Conservation (phyloP, 148 eudicot species). For the Agrostemma githago region DNA sequence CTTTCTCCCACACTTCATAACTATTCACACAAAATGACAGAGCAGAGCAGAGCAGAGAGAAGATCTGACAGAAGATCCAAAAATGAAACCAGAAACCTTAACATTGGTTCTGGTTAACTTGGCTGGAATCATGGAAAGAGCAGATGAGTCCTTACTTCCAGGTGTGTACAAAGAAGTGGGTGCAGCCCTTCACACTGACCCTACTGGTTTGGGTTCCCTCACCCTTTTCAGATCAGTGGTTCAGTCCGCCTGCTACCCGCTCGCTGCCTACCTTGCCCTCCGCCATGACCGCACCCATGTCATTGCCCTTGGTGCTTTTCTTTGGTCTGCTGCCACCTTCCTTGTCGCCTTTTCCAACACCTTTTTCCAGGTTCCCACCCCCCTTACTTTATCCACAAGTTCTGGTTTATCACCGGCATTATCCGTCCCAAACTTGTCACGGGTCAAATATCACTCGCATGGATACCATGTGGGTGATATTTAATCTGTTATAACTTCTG, state of each 20-base stretch:
- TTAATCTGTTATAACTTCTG: too few species aligned
- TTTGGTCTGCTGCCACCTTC: conserved; percentile 85
- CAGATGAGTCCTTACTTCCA: conserved; percentile 74
- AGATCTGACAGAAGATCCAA: neutral
- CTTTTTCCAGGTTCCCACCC: conserved; percentile 46
- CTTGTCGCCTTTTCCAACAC: conserved; percentile 67
- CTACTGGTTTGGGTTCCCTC: conserved; percentile 73
- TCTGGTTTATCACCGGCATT: too few species aligned
- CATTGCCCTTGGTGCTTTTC: conserved; percentile 75
- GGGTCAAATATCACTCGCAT: too few species aligned
- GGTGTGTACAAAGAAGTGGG: conserved; percentile 88
- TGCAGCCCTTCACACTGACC: conserved; percentile 61
- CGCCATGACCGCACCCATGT: conserved; percentile 72
- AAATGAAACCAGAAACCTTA: conserved; percentile 43
- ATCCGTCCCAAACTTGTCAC: too few species aligned
- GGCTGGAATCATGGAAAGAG: conserved; percentile 78
- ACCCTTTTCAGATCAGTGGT: conserved; percentile 77
- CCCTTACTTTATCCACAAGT: too few species aligned
- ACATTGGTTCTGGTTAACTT: conserved; percentile 63
- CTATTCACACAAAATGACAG: too few species aligned
- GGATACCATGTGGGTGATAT: too few species aligned
- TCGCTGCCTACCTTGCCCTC: conserved; percentile 65
- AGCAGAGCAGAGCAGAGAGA: neutral
- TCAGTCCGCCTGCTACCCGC: conserved; percentile 65
- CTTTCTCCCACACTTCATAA: neutral